Percentiles rank a stretch among this genome's conserved stretches.
These are phyloP conservation scores for Xerocomellus chrysenteron DNA, from an alignment of 768 basidiomycete species.

Conservation along the genomic window DNA sequence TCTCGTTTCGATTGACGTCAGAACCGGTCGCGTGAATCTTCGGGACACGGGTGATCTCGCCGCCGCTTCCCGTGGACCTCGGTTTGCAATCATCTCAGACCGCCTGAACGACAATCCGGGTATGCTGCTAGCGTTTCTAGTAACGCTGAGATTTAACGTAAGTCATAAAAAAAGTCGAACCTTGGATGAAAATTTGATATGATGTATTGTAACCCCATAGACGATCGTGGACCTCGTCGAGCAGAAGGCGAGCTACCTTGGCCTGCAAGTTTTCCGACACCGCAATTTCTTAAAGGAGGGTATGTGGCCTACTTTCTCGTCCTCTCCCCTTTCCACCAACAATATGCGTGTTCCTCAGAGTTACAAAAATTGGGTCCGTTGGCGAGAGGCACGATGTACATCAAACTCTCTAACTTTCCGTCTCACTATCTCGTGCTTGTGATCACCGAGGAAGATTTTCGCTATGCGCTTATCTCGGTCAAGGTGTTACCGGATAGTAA, in stretches of 20 bases:
- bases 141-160: constrained; percentile 62
- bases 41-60: constrained; percentile 81
- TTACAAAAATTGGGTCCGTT: constrained; percentile 65
- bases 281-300: constrained; percentile 70
- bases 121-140: constrained; percentile 50
- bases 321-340: background rate
- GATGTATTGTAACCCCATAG: constrained; percentile 39
- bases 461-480: constrained; percentile 78
- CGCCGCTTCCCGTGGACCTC: constrained; percentile 67
- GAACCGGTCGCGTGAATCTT: constrained; percentile 76
- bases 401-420: constrained; percentile 75
- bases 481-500: constrained; percentile 52
- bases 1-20: constrained; percentile 71
- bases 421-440: constrained; percentile 84
- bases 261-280: constrained; percentile 68
- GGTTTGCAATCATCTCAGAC: constrained; percentile 57
- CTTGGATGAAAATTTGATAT: background rate
- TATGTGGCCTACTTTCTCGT: constrained; percentile 24
- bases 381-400: constrained; percentile 64
- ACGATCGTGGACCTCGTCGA: constrained; percentile 81
- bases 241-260: constrained; percentile 83
- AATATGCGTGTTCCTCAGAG: constrained; percentile 43
- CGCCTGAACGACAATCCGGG: constrained; percentile 70
- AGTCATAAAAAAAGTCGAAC: constrained; percentile 23
- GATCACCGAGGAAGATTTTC: constrained; percentile 72